Percentiles rank a stretch among this genome's conserved stretches.
Conservation (phyloP, 1,284 basidiomycete genomes). For the Cutaneotrichosporon mucoides region DNA sequence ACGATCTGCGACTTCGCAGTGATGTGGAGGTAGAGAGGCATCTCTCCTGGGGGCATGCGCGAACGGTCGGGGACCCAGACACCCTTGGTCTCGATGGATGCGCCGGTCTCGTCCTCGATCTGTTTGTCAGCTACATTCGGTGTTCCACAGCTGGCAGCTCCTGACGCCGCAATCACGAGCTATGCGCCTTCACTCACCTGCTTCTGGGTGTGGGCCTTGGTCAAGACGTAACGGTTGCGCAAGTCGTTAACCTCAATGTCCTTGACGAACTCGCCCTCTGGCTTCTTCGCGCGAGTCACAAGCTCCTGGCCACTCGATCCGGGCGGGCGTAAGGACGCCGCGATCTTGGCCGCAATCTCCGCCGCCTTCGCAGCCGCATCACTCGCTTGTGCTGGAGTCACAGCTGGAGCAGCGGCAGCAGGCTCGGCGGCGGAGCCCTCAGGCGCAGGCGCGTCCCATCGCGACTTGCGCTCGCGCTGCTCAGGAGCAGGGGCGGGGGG, state of each 20-base stretch:
- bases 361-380: constrained; percentile 65
- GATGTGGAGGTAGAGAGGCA: constrained; percentile 91
- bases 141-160: neutral
- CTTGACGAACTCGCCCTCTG: constrained; percentile 78
- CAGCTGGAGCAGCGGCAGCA: constrained; percentile 51
- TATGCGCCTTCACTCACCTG: constrained; percentile 76
- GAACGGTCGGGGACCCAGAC: constrained; percentile 88
- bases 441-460: constrained; percentile 17
- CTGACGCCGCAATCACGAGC: too few relatives aligned
- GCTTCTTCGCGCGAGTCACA: constrained; percentile 58
- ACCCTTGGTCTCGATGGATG: constrained; percentile 84
- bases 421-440: constrained; percentile 40
- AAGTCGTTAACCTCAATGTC: constrained; percentile 98
- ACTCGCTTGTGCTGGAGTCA: constrained; percentile 51
- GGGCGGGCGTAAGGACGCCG: constrained; percentile 62
- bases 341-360: constrained; percentile 81
- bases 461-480: constrained; percentile 15
- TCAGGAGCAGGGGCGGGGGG: neutral
- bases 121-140: constrained; percentile 38
- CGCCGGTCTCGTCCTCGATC: constrained; percentile 87
- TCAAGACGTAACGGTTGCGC: constrained; percentile 90
- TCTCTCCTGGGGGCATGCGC: constrained; percentile 85
- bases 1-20: constrained; percentile 74
- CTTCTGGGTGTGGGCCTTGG: constrained; percentile 86
- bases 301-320: constrained; percentile 50